phyloP scores from a whole-genome alignment of 805 yeast species.

The Lipomyces yamadae region DNA sequence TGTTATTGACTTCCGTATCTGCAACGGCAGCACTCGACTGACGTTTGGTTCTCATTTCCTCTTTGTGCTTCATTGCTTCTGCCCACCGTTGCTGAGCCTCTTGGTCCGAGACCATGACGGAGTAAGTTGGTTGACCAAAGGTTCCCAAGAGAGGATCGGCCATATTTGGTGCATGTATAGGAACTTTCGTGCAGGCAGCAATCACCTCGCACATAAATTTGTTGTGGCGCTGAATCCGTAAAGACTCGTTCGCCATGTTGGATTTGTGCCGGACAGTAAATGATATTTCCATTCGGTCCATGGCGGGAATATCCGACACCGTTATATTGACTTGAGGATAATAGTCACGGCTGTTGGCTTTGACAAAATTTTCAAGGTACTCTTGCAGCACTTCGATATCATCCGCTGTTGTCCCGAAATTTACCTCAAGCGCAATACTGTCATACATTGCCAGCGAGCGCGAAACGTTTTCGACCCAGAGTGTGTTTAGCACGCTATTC shows the following conservation, averaged over 20 bases:
- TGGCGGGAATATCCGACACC: conserved; percentile 45
- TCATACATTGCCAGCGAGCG: conserved; percentile 43
- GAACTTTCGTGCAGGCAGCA: conserved; percentile 19
- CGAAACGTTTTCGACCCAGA: conserved; percentile 48
- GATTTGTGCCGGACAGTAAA: conserved; percentile 43
- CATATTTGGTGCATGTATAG: conserved; percentile 25
- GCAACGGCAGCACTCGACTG: not conserved
- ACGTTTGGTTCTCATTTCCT: not conserved
- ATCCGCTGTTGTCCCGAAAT: conserved; percentile 43
- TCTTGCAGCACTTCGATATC: conserved; percentile 45
- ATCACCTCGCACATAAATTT: conserved; percentile 25
- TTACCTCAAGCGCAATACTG: conserved; percentile 36
- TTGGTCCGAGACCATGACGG: conserved; percentile 6
- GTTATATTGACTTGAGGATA: conserved; percentile 45
- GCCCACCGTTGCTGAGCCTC: conserved; percentile 11
- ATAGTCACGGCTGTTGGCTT: conserved; percentile 47
- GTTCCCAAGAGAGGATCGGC: conserved; percentile 30
- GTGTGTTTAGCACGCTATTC: conserved; percentile 46
- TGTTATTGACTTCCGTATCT: not conserved
- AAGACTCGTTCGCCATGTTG: conserved; percentile 45
- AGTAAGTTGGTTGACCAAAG: conserved; percentile 15
- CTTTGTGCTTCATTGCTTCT: not conserved
- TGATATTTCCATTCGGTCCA: conserved; percentile 44
- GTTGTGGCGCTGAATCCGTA: conserved; percentile 26
- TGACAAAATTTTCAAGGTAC: conserved; percentile 43